Base-by-base conservation (phyloP, 2,329 filamentous ascomycete genomes). In the Sarocladiaceae sp. region DNA sequence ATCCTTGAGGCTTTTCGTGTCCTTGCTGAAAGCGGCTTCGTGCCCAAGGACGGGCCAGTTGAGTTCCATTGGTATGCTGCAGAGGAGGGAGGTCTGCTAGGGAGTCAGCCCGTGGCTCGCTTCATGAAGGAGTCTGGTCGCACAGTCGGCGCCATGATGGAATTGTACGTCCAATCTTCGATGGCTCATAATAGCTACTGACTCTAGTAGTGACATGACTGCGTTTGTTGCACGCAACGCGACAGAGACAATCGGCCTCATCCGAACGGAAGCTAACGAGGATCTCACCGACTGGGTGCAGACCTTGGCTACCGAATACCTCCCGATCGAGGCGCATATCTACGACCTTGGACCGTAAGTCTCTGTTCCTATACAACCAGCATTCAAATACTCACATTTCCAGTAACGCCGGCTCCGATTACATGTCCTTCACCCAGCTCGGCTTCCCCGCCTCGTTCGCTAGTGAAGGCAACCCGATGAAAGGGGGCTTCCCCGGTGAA, bases 1-100 rank as follows among this genome's bases (percentile, higher is more conserved):
- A 88, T 87, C 48, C 72, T 88, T 9, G 83, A 88, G 59, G 80
- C 82, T 2, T 70, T 88, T 49, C 74, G 82, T 23, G 78, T 83
- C 44, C 68, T 88, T 51, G 74, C 78, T 11, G 62, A 74, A 43
- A 70, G 52, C 20, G 61, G 61, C 1, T 64, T 51, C 42, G 49
- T 56, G 15, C 62, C 62, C 3, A 45, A 53, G 21, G 52, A 61
- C 6, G 61, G 61, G 0, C 61, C 82, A 0, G 64, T 88, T 44
- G 84, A 88, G 62, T 88, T 88, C 60, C 83, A 86, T 59, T 89
- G 83, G 83, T 88, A 88, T 63, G 81, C 78, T n/a, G 85, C 83
- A 1, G 85, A 88, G 57, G 85, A 88, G 58, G 83, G 81, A 13
- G 85, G 85, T 10, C 71, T 89, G 43, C 56, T 69, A 6, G 66